phyloP scores from a whole-genome alignment of 176 grass and related monocot genomes.

The Avena atlantica region DNA sequence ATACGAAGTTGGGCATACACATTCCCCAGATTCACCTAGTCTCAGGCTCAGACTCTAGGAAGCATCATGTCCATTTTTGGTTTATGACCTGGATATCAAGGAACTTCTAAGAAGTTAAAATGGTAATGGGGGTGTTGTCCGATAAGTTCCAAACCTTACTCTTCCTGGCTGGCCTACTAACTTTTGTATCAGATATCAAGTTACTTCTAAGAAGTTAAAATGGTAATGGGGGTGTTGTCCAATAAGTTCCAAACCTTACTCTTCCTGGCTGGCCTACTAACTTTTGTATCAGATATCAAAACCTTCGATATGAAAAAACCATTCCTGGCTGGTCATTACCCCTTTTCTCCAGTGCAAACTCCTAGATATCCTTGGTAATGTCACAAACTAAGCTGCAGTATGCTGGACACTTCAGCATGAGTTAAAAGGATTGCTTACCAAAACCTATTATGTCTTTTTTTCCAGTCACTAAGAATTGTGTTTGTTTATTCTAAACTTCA shows the following conservation, averaged over 20 bases:
- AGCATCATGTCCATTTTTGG: neutral
- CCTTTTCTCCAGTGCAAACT: constrained; percentile 18
- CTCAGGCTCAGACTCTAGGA: constrained; percentile 14
- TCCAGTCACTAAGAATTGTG: neutral
- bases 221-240: neutral
- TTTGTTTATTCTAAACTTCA: neutral
- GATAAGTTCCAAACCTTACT: constrained; percentile 8
- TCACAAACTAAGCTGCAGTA: neutral
- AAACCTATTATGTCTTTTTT: neutral
- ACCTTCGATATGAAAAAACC: neutral
- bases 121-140: neutral
- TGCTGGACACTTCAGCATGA: neutral
- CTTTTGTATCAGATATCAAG: neutral
- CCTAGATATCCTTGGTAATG: neutral
- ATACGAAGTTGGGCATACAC: constrained; percentile 14
- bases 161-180: constrained; percentile 18
- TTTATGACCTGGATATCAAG: constrained; percentile 22
- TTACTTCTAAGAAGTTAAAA: neutral
- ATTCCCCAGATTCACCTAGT: neutral
- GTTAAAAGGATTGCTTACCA: constrained; percentile 18
- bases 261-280: constrained; percentile 16
- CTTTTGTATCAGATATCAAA: neutral
- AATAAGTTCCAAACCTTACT: constrained; percentile 11
- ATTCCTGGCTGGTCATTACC: neutral
- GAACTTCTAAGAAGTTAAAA: neutral